phyloP scores from a whole-genome alignment of 1,284 basidiomycete species.

The Serendipita sp. region DNA sequence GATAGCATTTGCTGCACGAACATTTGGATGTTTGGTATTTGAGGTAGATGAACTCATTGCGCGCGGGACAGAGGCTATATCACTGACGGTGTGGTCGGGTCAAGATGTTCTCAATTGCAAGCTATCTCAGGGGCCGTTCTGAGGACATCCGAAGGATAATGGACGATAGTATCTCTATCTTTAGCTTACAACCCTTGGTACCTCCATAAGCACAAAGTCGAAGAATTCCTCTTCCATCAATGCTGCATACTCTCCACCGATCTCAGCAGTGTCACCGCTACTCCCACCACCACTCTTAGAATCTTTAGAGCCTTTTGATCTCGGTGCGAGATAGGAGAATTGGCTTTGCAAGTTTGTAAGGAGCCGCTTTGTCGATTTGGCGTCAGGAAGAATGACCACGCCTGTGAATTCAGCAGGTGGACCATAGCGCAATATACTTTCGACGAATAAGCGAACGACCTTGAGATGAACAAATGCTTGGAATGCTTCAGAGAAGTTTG shows the following conservation, averaged over 20 bases:
- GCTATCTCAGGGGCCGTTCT: too few species aligned
- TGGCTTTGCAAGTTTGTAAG: conserved; percentile 62
- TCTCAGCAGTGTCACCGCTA: conserved; percentile 38
- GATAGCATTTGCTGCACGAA: neutral
- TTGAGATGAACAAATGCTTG: conserved; percentile 92
- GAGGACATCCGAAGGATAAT: too few species aligned
- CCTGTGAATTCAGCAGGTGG: conserved; percentile 86
- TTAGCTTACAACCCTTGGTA: conserved; percentile 61
- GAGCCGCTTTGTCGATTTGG: conserved; percentile 71
- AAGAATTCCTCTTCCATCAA: conserved; percentile 89
- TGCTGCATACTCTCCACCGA: conserved; percentile 77
- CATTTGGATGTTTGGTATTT: neutral
- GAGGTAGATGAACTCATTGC: too few species aligned
- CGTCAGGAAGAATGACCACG: conserved; percentile 77
- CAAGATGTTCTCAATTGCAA: too few species aligned
- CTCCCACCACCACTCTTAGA: conserved; percentile 25
- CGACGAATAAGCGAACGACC: conserved; percentile 80
- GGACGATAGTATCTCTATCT: neutral
- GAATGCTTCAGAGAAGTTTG: conserved; percentile 95
- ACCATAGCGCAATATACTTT: conserved; percentile 92
- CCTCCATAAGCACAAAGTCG: conserved; percentile 82
- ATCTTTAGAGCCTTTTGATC: conserved; percentile 36
- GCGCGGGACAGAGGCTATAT: too few species aligned
- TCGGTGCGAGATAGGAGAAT: conserved; percentile 66
- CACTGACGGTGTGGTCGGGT: too few species aligned